Evolutionary conservation across 345 rosid species (phyloP), one percentile per base, ranked within the genome.

Genomic region (Bretschneidera sinensis): DNA sequence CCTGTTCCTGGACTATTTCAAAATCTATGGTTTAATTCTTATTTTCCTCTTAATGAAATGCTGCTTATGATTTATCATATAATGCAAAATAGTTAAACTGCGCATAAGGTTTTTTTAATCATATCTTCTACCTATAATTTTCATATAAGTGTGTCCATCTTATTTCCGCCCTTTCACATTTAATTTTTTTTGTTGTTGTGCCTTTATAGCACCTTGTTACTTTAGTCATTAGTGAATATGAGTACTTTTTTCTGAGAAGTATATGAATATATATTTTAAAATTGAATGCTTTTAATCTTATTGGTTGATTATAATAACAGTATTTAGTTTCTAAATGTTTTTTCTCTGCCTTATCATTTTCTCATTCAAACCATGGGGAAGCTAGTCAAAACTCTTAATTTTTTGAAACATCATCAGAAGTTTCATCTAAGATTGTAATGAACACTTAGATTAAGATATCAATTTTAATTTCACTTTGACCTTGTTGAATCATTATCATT

Each of bases 1-100:
- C 94, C 97, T 1, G 59, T 79, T 70, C 94, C 98, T 17, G 97
- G 94, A 56, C 73, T 92, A 43, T 87, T 92, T 65, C 79, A 89
- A 70, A 56, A 92, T 76, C 89, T 92, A 53, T 89, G 90, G 97
- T 92, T 62, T 31, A 49, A 33, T 18, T 69, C 51, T 61, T 60
- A 48, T 39, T 39, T 39, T 1, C 16, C 45, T 14, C 45, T 39
- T 39, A 14, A 8, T 28, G 33, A 28, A 9, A 39, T n/a, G n/a
- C n/a, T 39, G 45, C 15, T 5, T 39, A 39, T 39, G 45, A 39
- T 39, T 28, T 39, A 13, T 39, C 45, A 14, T 39, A 31, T 31
- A n/a, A 31, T 39, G 45, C 45, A 39, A 39, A 39, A 1, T 39
- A 39, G 1, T 39, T 39, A 39, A 39, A 39, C 16, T 39, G 16